phyloP scores from a whole-genome alignment of 768 basidiomycete species.

The Suillus lakei region DNA sequence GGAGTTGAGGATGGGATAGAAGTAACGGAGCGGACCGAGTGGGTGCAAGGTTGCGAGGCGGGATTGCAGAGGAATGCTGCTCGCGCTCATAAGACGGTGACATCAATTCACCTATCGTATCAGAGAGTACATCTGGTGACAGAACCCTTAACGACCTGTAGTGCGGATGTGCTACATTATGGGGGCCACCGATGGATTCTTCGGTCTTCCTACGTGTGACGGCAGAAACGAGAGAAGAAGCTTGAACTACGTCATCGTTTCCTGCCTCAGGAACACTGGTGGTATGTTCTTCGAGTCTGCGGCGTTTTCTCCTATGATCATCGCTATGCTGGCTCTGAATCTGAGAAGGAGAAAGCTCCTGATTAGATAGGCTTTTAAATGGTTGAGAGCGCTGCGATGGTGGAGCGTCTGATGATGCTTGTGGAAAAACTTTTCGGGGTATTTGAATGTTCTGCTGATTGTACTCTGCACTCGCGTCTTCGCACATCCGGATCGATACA shows the following conservation, averaged over 20 bases:
- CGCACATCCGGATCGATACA: neutral
- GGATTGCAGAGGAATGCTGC: neutral
- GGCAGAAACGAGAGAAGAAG: neutral
- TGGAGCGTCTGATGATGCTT: neutral
- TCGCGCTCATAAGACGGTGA: neutral
- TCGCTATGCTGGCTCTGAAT: conserved; percentile 8
- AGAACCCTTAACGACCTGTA: conserved; percentile 1
- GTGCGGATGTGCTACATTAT: too few relatives aligned
- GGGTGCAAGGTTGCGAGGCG: neutral
- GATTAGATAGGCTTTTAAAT: conserved; percentile 24
- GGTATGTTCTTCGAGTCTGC: neutral
- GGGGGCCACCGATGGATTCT: too few relatives aligned
- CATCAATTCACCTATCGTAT: neutral
- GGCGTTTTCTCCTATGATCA: neutral
- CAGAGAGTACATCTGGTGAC: neutral
- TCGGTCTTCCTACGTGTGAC: neutral
- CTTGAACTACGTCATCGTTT: neutral
- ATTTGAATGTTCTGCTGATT: neutral
- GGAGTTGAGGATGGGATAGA: neutral
- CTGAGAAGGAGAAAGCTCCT: neutral
- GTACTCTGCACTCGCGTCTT: neutral
- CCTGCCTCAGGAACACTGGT: neutral
- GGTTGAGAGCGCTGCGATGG: conserved; percentile 12
- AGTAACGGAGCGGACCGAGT: neutral
- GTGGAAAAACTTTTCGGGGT: neutral